A percentile compares a stretch with the other conserved stretches of the same genome.
These are phyloP conservation scores for Phaeosphaeria sp. DNA, from an alignment of 2,329 filamentous ascomycete species.

Conservation along the genomic window DNA sequence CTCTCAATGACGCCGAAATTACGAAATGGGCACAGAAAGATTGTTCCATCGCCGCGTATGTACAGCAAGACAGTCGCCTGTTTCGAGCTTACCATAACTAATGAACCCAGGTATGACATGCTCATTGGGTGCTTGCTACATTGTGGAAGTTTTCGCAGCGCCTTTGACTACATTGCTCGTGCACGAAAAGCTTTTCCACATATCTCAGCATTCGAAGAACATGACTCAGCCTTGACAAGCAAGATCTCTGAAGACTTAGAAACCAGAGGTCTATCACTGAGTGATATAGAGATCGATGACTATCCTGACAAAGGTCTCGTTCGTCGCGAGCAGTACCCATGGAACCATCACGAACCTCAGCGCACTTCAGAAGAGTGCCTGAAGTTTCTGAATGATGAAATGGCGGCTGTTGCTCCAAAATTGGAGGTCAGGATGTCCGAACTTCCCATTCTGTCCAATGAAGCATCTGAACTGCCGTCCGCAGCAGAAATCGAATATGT, in stretches of 20 bases:
- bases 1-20: conserved; percentile 1
- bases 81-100: conserved; percentile 3
- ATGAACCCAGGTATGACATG: conserved; percentile 34
- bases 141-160: conserved; percentile 72
- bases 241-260: conserved; percentile 32
- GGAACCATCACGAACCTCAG: conserved; percentile 67
- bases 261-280: conserved; percentile 27
- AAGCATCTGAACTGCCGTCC: conserved; percentile 54
- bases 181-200: conserved; percentile 63
- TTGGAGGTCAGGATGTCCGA: conserved; percentile 79
- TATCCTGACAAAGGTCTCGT: conserved; percentile 75
- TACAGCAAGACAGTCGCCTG: conserved; percentile 6
- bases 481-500: conserved; percentile 63
- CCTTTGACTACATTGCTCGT: conserved; percentile 68
- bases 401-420: conserved; percentile 75
- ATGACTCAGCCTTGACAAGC: conserved; percentile 58
- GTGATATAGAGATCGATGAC: conserved; percentile 58
- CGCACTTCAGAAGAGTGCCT: conserved; percentile 63
- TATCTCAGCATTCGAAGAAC: conserved; percentile 63
- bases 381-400: conserved; percentile 71
- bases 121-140: conserved; percentile 62
- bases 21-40: conserved; percentile 24
- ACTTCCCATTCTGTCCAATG: conserved; percentile 68
- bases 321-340: conserved; percentile 68
- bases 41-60: conserved; percentile 41